Conservation (phyloP, 2,329 filamentous ascomycete genomes). For the Curvularia verruculosa region DNA sequence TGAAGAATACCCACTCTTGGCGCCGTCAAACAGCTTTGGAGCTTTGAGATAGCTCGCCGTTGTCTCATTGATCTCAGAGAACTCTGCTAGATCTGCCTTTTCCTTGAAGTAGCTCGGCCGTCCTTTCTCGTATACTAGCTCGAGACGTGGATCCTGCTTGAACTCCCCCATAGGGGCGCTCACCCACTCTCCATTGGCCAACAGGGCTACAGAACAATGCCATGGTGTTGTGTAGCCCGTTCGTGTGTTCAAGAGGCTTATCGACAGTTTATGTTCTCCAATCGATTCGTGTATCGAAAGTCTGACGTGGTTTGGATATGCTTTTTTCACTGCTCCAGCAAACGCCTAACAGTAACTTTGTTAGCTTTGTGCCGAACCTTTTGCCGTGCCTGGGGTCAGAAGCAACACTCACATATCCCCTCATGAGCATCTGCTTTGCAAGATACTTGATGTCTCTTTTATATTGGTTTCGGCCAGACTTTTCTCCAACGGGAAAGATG, state of each 20-base stretch:
- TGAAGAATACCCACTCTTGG: conserved; percentile 13
- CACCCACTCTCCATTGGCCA: conserved; percentile 18
- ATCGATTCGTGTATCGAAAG: conserved; percentile 40
- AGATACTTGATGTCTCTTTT: conserved; percentile 33
- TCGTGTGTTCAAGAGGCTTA: conserved; percentile 21
- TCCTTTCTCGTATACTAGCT: conserved; percentile 26
- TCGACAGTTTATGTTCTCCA: conserved; percentile 33
- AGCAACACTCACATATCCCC: conserved; percentile 25
- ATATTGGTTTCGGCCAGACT: conserved; percentile 26
- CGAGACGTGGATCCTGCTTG: conserved; percentile 17
- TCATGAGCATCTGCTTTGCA: conserved; percentile 35
- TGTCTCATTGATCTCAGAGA: conserved; percentile 5
- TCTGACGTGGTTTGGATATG: conserved; percentile 26
- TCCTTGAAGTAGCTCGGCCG: conserved; percentile 31
- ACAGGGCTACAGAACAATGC: conserved; percentile 24
- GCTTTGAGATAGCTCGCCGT: conserved; percentile 11
- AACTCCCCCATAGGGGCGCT: conserved; percentile 15
- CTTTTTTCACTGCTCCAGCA: conserved; percentile 23
- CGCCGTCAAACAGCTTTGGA: conserved; percentile 4
- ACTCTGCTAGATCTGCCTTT: conserved; percentile 9
- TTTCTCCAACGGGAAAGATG: conserved; percentile 19
- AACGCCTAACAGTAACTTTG: conserved; percentile 14
- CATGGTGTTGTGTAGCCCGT: conserved; percentile 28
- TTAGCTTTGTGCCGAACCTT: neutral
- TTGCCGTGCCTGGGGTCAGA: rapidly evolving